Evolutionary conservation across 192 early-diverging fungal species (phyloP), one percentile per base, ranked within the genome.

Genomic region (Blastocladiella britannica): DNA sequence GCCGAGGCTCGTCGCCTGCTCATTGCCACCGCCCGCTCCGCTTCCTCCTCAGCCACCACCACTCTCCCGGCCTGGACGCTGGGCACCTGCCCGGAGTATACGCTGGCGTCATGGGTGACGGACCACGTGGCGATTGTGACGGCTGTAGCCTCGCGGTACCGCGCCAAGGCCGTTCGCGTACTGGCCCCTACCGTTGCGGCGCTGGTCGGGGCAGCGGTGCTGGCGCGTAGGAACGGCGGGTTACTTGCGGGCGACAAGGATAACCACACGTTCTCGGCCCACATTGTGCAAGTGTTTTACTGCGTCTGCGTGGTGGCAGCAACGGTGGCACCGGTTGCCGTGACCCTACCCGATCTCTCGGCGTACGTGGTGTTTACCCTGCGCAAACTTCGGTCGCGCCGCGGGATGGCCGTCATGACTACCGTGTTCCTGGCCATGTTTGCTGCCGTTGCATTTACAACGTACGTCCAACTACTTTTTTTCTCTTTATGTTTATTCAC

Each of bases 281-380:
- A 97, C 65, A 53, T 90, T 5, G 83, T 86, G 22, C 93, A 95
- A 64, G 51, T 91, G 22, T 73, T 89, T 27, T 97, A 97, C 68
- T 94, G 84, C 74, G 66, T 63, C 30, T 71, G 71, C 1, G 88
- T 88, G 55, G 54, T 72, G 5, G 63, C 67, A 0, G 70, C 69
- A 2, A 66, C 78, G 51, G 62, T 73, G 0, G 53, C 67, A 20
- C 80, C 82, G 27, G 54, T 62, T 6, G 67, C 76, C 1, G 20
- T 78, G 22, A 62, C 60, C 12, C 31, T 66, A 8, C 53, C 43
- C 51, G 63, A 53, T 58, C 69, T 58, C 24, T 69, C 30, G 51
- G 24, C 24, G 55, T 31, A 25, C 61, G 59, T 9, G 6, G n/a
- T 22, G 58, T n/a, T 58, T 12, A 26, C 7, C 6, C 26, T 27